A percentile compares a stretch with the other conserved stretches of the same genome.
Evolutionary conservation across 2,329 filamentous ascomycete genomes (phyloP).

Genomic region (Ceratocystis diversiconidia): DNA sequence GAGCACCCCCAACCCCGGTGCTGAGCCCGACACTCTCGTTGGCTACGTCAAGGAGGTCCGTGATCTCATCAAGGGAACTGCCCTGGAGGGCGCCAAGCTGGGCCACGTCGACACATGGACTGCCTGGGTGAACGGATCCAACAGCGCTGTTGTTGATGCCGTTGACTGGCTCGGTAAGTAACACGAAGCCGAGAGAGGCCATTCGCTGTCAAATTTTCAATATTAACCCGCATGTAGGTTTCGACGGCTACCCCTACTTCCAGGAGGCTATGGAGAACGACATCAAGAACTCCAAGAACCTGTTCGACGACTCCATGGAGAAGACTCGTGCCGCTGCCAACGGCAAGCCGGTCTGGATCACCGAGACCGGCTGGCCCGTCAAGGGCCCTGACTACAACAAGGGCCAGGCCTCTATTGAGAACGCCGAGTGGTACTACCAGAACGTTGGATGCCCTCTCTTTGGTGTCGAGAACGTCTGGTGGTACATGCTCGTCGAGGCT

Average conservation of each 20-base stretch:
- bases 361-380: slow-evolving; percentile 79
- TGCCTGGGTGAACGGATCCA: slow-evolving; percentile 58
- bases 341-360: slow-evolving; percentile 68
- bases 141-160: slow-evolving; percentile 52
- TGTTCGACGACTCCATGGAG: slow-evolving; percentile 55
- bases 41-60: slow-evolving; percentile 58
- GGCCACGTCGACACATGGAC: slow-evolving; percentile 90
- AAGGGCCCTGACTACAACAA: slow-evolving; percentile 48
- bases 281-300: slow-evolving; percentile 46
- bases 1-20: slow-evolving; percentile 48
- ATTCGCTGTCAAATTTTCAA: not conserved
- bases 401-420: slow-evolving; percentile 48
- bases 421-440: slow-evolving; percentile 71
- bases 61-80: slow-evolving; percentile 46
- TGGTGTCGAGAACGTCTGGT: slow-evolving; percentile 53
- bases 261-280: slow-evolving; percentile 53
- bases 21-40: slow-evolving; percentile 46
- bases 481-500: slow-evolving; percentile 62
- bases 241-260: slow-evolving; percentile 79
- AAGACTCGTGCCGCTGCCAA: slow-evolving; percentile 43
- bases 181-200: no score
- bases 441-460: slow-evolving; percentile 60
- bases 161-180: slow-evolving; percentile 53
- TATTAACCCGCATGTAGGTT: slow-evolving; percentile 27
- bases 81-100: slow-evolving; percentile 42